Evolutionary conservation across 1,284 basidiomycete genomes (phyloP), one percentile per base, ranked within the genome.

Genomic region (Ganoderma boninense): DNA sequence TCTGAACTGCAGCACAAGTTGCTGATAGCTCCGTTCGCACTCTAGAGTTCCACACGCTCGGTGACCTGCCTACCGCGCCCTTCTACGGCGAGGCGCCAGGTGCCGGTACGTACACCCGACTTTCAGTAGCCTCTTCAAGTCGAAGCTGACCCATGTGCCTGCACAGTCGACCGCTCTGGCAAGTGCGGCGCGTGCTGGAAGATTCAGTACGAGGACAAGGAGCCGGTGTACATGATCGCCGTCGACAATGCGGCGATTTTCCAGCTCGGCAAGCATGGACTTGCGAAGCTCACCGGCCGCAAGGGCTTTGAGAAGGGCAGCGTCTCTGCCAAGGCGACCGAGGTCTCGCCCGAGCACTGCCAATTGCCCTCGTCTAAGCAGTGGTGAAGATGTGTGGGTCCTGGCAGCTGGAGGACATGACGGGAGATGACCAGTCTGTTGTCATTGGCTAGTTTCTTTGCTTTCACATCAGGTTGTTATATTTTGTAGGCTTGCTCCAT

Each of bases 401-500:
- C 7, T 8, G 38, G 38, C 38, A 4, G 38, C 38, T 6, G 38
- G 38, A 38, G 7, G 7, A 38, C 38, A 38, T 38, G 38, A 6
- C 38, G 38, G 38, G 38, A 10, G 38, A 4, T 7, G 38, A 32
- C 6, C 6, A 10, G 38, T 2, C 38, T 38, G 38, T 43, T 38
- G 42, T 16, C 18, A 18, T 43, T 18, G 43, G 14, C 5, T 43
- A 2, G 43, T 14, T 49, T 49, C n/a, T 49, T 49, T 23, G 46
- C n/a, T 23, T n/a, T 49, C 46, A 49, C n/a, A 49, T 23, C n/a
- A 23, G 16, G 1, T 49, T 49, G n/a, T 11, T 49, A 49, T 49
- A 49, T 23, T 23, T 67, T 70, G 62, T 67, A 64, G n/a, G 29
- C 40, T 63, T 62, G 10, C 32, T 70, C 32, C 44, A 70, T 40